Evolutionary conservation across 2,329 filamentous ascomycete genomes (phyloP), one percentile per base, ranked within the genome.

Genomic region (Apiospora kogelbergensis): DNA sequence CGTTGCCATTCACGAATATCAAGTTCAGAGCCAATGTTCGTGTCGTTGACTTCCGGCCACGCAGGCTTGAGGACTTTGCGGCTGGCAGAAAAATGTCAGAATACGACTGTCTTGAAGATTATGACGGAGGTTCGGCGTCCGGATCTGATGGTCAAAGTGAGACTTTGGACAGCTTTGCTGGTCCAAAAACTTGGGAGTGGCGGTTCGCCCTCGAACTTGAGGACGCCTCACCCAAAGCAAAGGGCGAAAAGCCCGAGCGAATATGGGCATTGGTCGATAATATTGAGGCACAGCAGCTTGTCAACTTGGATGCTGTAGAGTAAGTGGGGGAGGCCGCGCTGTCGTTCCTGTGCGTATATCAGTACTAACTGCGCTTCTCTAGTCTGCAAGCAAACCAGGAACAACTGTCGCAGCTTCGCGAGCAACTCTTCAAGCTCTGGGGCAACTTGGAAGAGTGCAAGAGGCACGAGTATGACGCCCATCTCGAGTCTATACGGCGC

Each of bases 11-110:
- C 75, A 84, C 90, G 68, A 94, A 95, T 75, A 82, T 86, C 68
- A 92, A 89, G 53, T 94, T 94, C 77, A 88, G 89, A 63, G 83
- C 89, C 26, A 84, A 86, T 42, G 90, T 93, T 44, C 90, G 93
- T n/a, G 90, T 97, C 1, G 86, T 97, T 44, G 93, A 97, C 80
- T 98, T 93, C 78, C 88, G 86, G 69, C 95, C 95, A 0, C 80
- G 84, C 2, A 84, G 84, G 1, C 81, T 98, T 1, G 86, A 90
- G 71, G 88, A 95, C 69, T 98, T 98, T 77, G 84, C 91, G 3
- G 79, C 78, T 40, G 83, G 83, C 68, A 82, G 80, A 48, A 82
- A 81, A 69, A 67, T 65, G 2, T 80, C 78, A 24, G 85, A 90
- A 37, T 86, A 81, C 65, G 85, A 87, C 44, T 73, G 81, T 0